Evolutionary conservation across 2,329 filamentous ascomycete genomes (phyloP).

Genomic region (Fusarium agapanthi): DNA sequence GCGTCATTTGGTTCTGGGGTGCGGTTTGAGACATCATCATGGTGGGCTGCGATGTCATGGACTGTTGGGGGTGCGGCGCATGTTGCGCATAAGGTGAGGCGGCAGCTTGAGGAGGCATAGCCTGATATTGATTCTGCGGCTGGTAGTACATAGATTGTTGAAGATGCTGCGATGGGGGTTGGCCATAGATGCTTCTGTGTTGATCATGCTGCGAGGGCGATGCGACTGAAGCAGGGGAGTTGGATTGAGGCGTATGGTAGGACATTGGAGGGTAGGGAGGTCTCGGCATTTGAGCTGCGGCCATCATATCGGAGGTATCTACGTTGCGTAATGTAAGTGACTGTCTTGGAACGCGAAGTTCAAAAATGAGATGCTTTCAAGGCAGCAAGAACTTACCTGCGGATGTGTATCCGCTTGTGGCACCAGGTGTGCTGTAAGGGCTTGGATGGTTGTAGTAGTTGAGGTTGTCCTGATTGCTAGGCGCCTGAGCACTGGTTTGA

Average conservation of each 20-base stretch:
- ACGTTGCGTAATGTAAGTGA: conserved; percentile 30
- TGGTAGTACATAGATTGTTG: conserved; percentile 83
- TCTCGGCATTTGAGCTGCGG: conserved; percentile 74
- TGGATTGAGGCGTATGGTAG: conserved; percentile 94
- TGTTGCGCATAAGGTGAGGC: conserved; percentile 70
- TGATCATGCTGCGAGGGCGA: conserved; percentile 90
- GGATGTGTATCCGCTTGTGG: conserved; percentile 84
- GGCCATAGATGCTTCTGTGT: conserved; percentile 85
- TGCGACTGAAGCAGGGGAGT: conserved; percentile 91
- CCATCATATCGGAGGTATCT: conserved; percentile 74
- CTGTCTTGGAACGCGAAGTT: conserved; percentile 7
- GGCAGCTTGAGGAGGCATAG: conserved; percentile 70
- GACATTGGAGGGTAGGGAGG: conserved; percentile 86
- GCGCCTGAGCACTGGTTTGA: conserved; percentile 70
- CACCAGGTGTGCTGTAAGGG: conserved; percentile 84
- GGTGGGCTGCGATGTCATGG: conserved; percentile 71
- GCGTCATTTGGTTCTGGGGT: conserved; percentile 65
- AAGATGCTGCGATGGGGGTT: conserved; percentile 79
- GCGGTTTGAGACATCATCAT: conserved; percentile 73
- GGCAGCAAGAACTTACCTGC: conserved; percentile 70
- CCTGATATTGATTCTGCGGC: conserved; percentile 68
- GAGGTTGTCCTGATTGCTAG: conserved; percentile 70
- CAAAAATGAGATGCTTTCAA: not conserved
- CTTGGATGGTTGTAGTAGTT: conserved; percentile 82
- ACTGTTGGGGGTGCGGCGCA: conserved; percentile 58